These are phyloP conservation scores for Cercophora sp. DNA, from an alignment of 495 filamentous ascomycete species.

Conservation along the genomic window DNA sequence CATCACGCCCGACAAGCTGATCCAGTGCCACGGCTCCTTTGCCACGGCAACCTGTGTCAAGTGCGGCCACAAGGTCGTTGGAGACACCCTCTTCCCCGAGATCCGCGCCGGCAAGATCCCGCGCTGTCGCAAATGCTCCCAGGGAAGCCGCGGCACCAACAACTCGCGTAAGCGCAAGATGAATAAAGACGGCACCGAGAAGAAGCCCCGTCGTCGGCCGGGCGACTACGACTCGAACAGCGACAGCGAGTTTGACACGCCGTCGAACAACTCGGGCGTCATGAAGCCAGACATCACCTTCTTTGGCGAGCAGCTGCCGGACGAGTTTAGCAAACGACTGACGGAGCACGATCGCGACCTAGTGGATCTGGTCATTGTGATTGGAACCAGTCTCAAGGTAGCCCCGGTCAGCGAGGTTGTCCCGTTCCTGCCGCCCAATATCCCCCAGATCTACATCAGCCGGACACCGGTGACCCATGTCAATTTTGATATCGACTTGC, in stretches of 20 bases:
- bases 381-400: constrained; percentile 94
- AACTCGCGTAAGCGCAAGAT: constrained; percentile 68
- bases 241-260: constrained; percentile 58
- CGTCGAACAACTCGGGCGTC: constrained; percentile 51
- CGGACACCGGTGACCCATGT: constrained; percentile 82
- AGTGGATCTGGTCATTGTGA: constrained; percentile 92
- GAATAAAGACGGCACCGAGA: constrained; percentile 57
- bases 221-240: constrained; percentile 67
- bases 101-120: constrained; percentile 71
- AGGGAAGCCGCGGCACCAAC: constrained; percentile 42
- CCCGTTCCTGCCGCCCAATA: constrained; percentile 65
- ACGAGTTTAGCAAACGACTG: constrained; percentile 77
- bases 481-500: constrained; percentile 90
- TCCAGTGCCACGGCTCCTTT: constrained; percentile 96
- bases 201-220: constrained; percentile 51
- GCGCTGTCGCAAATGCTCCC: constrained; percentile 58
- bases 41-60: constrained; percentile 87
- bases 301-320: constrained; percentile 86
- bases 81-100: constrained; percentile 71
- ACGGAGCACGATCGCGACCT: constrained; percentile 70
- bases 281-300: constrained; percentile 99
- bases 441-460: constrained; percentile 93
- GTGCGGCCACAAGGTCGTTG: constrained; percentile 70
- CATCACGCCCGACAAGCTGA: constrained; percentile 74
- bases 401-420: constrained; percentile 92